A percentile compares a stretch with the other conserved stretches of the same genome.
Evolutionary conservation across 805 yeast genomes (phyloP).

Genomic region (Wickerhamiella qilinensis): DNA sequence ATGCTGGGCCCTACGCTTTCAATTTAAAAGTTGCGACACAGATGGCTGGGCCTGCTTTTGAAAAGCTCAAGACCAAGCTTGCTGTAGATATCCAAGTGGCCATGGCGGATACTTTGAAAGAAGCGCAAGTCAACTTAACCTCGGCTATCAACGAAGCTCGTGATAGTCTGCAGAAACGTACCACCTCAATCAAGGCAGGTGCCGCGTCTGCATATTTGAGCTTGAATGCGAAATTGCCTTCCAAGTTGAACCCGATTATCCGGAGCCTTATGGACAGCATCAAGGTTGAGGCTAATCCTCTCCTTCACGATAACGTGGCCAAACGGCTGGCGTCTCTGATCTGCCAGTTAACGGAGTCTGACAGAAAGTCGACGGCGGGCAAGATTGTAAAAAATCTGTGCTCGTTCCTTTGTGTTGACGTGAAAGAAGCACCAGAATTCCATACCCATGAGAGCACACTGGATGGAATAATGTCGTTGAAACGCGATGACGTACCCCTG

Average conservation of each 20-base stretch:
- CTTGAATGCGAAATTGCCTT: constrained; percentile 42
- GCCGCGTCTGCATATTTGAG: constrained; percentile 61
- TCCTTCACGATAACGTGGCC: constrained; percentile 61
- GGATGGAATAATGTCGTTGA: constrained; percentile 51
- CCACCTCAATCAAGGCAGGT: constrained; percentile 49
- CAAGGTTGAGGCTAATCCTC: constrained; percentile 50
- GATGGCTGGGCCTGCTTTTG: constrained; percentile 45
- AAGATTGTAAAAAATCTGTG: constrained; percentile 82
- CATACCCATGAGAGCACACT: constrained; percentile 39
- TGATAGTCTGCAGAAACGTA: constrained; percentile 27
- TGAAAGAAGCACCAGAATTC: constrained; percentile 90
- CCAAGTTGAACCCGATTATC: constrained; percentile 75
- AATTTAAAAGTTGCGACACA: constrained; percentile 61
- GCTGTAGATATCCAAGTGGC: constrained; percentile 55
- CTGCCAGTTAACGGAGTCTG: constrained; percentile 34
- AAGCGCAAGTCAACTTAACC: constrained; percentile 51
- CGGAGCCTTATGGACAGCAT: constrained; percentile 85
- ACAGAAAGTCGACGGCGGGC: constrained; percentile 63
- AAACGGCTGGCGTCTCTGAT: constrained; percentile 49
- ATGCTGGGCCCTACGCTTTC: constrained; percentile 90
- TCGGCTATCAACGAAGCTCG: constrained; percentile 57
- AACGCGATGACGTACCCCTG: constrained; percentile 26
- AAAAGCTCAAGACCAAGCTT: constrained; percentile 44
- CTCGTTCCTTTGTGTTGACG: constrained; percentile 87
- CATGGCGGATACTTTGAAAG: constrained; percentile 59